phyloP scores from a whole-genome alignment of 257 asterid genomes.

The Leonotis leonurus region DNA sequence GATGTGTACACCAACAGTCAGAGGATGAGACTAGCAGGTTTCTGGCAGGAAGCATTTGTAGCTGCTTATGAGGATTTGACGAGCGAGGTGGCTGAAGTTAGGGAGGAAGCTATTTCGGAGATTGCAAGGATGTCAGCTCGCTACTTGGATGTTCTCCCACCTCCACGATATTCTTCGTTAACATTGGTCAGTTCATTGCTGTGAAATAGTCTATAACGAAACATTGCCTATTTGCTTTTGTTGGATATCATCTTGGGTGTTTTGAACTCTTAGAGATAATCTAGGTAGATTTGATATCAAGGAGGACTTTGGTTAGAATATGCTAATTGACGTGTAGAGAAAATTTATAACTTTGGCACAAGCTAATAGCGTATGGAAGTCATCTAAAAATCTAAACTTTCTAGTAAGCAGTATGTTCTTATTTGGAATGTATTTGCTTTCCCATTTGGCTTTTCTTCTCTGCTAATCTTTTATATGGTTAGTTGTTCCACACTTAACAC shows the following conservation, averaged over 20 bases:
- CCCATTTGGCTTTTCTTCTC: background rate
- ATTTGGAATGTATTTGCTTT: background rate
- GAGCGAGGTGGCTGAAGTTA: constrained; percentile 53
- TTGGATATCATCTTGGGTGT: background rate
- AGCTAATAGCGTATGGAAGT: background rate
- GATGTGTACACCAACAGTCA: constrained; percentile 69
- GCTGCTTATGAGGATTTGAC: constrained; percentile 85
- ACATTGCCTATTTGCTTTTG: background rate
- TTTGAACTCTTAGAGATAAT: background rate
- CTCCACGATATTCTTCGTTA: constrained; percentile 39
- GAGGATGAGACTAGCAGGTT: constrained; percentile 55
- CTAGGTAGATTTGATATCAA: background rate
- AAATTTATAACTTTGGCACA: background rate
- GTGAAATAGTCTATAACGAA: background rate
- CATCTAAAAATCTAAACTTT: background rate
- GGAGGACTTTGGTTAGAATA: background rate
- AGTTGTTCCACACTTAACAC: no score
- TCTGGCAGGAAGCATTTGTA: constrained; percentile 90
- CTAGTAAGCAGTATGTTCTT: background rate
- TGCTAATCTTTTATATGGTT: background rate
- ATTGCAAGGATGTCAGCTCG: constrained; percentile 80
- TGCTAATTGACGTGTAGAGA: background rate
- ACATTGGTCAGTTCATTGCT: constrained; percentile 43
- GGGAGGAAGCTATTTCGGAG: constrained; percentile 68
- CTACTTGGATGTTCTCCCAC: constrained; percentile 41